Base-by-base conservation (phyloP, 129 eudicot species). In the Centella asiatica region DNA sequence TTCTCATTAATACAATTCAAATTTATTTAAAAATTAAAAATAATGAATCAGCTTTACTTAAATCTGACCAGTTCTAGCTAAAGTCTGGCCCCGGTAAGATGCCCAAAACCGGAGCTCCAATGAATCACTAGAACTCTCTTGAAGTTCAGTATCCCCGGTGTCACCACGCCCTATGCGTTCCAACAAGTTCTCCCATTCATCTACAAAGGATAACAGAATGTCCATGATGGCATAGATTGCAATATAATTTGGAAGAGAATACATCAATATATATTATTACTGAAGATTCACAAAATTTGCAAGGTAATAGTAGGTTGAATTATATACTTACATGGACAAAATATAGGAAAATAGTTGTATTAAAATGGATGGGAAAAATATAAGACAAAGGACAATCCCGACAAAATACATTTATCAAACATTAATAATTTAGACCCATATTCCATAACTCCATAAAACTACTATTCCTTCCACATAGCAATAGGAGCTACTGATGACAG, bases 51-150 rank as follows among this genome's bases (percentile, higher is more conserved):
- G 28, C 60, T 37, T 11, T 17, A 32, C 57, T 15, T 48, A 44
- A 54, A 57, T 66, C 80, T 64, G 53, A 92, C 98, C 98, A 73
- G 98, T 92, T 69, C 98, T 82, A 45, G 98, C 82, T 65, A 92
- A 74, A 36, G 98, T 92, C 63, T 92, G 98, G 45, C 98, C 98
- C n/a, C 98, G 80, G 76, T 92, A 92, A 64, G 98, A 92, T 69
- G 83, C 95, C 98, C 98, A 92, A 82, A 92, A 87, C 17, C 98
- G 84, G 49, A 92, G 96, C 78, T 92, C 98, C 74, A 84, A 60
- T 22, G 85, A 78, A 67, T 77, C 89, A 48, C 76, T 72, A 44
- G 94, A 69, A 72, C 77, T 84, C 39, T 80, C 96, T 72, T 80
- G 90, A 44, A 92, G 82, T 57, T 92, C 98, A 60, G 78, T 64